Conservation (phyloP, 139 green algal species). For the Tetradesmus lagerheimii region DNA sequence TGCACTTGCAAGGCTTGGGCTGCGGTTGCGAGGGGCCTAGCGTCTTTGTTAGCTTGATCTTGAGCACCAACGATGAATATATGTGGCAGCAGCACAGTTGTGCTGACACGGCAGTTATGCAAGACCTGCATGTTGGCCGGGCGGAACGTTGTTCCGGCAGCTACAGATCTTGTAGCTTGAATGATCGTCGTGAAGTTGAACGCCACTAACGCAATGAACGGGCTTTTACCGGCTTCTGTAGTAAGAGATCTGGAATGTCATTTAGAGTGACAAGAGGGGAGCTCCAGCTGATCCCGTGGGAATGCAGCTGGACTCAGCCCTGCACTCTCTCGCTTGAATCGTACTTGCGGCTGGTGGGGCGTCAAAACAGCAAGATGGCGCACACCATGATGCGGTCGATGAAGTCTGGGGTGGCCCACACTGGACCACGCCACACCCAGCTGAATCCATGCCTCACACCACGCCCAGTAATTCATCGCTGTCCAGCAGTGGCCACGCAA, state of each 20-base stretch:
- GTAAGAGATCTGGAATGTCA: neutral
- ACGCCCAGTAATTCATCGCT: neutral
- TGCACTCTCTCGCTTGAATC: neutral
- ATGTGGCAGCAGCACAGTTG: neutral
- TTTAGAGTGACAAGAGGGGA: neutral
- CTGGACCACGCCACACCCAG: neutral
- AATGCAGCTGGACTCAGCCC: neutral
- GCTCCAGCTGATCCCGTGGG: neutral
- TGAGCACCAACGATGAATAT: neutral
- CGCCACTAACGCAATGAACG: neutral
- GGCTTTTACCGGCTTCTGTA: neutral
- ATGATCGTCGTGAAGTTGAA: too few species aligned
- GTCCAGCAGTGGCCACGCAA: conserved; percentile 1
- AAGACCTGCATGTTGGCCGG: neutral
- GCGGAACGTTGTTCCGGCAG: neutral
- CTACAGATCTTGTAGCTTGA: neutral
- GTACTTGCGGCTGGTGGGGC: neutral
- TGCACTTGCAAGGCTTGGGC: neutral
- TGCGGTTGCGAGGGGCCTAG: neutral
- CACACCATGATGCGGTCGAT: neutral
- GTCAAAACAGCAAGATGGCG: neutral
- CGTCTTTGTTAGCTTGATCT: neutral
- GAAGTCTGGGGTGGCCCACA: neutral
- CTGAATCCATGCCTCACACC: neutral
- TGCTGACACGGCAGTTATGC: neutral